A percentile compares a stretch with the other conserved stretches of the same genome.
Evolutionary conservation across 306 rosid species (phyloP).

Genomic region (Glycine latifolia): DNA sequence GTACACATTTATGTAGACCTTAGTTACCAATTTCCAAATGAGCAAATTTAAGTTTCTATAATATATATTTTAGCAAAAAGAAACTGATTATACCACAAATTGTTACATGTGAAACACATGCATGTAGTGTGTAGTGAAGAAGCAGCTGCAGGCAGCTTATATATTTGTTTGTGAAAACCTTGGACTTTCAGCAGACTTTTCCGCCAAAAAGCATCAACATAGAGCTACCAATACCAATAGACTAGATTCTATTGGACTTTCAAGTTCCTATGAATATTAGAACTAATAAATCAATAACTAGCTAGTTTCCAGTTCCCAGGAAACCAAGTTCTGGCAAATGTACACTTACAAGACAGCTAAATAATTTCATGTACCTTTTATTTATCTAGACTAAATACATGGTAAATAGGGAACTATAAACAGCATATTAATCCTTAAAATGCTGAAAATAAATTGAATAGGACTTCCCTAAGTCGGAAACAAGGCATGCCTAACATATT

Average conservation of each 20-base stretch:
- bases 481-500: slow-evolving; percentile 48
- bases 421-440: slow-evolving; percentile 40
- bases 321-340: slow-evolving; percentile 23
- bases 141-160: neutral
- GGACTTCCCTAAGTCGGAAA: slow-evolving; percentile 40
- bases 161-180: neutral
- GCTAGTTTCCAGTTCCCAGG: neutral
- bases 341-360: slow-evolving; percentile 28
- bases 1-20: neutral
- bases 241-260: neutral
- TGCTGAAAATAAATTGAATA: slow-evolving; percentile 51
- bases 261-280: neutral
- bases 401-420: slow-evolving; percentile 46
- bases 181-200: neutral
- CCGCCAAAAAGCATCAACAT: too few relatives aligned
- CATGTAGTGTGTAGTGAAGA: neutral
- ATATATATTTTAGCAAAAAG: too few relatives aligned
- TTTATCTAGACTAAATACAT: slow-evolving; percentile 35
- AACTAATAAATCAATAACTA: slow-evolving; percentile 2
- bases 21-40: neutral
- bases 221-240: too few relatives aligned
- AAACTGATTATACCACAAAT: neutral
- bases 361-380: slow-evolving; percentile 38
- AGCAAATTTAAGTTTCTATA: neutral
- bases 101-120: neutral